Conservation (phyloP, 495 filamentous ascomycete species). For the Astrothelium macrocarpum region DNA sequence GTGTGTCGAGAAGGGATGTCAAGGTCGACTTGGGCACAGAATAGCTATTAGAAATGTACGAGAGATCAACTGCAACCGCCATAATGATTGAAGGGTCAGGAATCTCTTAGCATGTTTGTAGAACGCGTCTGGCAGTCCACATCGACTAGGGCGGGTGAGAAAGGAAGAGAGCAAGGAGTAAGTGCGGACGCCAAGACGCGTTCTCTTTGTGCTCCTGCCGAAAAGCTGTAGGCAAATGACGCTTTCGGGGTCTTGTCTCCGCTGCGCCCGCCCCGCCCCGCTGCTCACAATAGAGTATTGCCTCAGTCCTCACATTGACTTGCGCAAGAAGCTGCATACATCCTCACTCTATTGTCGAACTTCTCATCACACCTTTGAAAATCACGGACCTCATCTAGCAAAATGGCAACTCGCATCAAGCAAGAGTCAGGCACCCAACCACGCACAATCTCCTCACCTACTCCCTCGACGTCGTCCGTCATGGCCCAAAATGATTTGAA, state of each 20-base stretch:
- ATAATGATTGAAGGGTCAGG: constrained; percentile 36
- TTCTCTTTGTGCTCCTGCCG: not conserved
- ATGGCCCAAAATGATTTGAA: not conserved
- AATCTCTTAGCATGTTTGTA: not conserved
- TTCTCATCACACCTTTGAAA: too few species aligned
- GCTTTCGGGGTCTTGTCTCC: not conserved
- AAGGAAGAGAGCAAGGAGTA: not conserved
- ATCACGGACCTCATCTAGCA: not conserved
- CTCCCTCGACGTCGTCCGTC: not conserved
- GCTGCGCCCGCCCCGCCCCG: not conserved
- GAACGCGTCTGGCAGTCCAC: not conserved
- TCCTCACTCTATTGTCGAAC: too few species aligned
- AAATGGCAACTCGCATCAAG: not conserved
- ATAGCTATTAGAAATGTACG: constrained; percentile 67
- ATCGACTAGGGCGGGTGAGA: not conserved
- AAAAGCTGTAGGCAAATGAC: not conserved
- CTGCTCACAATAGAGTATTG: too few species aligned
- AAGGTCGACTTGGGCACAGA: constrained; percentile 60
- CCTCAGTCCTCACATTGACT: too few species aligned
- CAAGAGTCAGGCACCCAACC: not conserved
- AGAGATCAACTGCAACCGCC: constrained; percentile 60
- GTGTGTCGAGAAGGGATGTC: constrained; percentile 53
- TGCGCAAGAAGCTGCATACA: too few species aligned
- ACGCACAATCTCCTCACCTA: not conserved
- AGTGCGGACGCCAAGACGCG: not conserved